Percentiles rank a stretch among this genome's conserved stretches.
These are phyloP conservation scores for Solanum appendiculatum DNA, from an alignment of 257 asterid species.

Conservation along the genomic window DNA sequence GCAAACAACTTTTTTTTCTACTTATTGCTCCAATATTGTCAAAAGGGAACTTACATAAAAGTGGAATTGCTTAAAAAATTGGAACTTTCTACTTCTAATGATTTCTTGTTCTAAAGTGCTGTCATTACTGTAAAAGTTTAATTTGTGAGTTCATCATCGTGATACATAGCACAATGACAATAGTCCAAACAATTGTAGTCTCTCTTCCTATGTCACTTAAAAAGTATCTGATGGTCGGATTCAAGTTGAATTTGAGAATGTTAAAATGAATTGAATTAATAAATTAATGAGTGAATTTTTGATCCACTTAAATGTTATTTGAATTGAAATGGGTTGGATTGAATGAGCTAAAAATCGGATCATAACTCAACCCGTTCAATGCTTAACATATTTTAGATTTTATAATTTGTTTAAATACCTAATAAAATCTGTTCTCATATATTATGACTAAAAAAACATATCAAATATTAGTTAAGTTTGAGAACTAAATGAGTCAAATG, in stretches of 20 bases:
- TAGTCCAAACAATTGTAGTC: background rate
- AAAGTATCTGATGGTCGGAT: too few relatives aligned
- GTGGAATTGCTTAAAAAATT: background rate
- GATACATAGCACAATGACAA: background rate
- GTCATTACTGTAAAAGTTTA: background rate
- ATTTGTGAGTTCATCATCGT: slow-evolving; percentile 7
- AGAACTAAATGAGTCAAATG: too few relatives aligned
- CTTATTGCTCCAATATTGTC: background rate
- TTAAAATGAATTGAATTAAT: background rate
- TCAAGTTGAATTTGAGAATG: background rate
- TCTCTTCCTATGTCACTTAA: background rate
- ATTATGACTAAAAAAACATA: background rate
- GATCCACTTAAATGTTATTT: background rate
- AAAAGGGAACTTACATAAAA: background rate
- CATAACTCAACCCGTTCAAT: background rate
- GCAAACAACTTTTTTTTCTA: background rate
- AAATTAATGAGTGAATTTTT: too few relatives aligned
- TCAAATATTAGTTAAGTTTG: too few relatives aligned
- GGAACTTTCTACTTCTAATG: background rate
- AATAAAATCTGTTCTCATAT: background rate
- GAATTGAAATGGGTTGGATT: rapidly evolving
- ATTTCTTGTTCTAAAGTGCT: background rate
- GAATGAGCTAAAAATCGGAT: background rate
- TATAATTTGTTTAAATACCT: background rate
- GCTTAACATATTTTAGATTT: too few relatives aligned